A percentile compares a stretch with the other conserved stretches of the same genome.
These are phyloP conservation scores for Pinus tabuliformis DNA, from an alignment of 75 land plant species.

Conservation along the genomic window DNA sequence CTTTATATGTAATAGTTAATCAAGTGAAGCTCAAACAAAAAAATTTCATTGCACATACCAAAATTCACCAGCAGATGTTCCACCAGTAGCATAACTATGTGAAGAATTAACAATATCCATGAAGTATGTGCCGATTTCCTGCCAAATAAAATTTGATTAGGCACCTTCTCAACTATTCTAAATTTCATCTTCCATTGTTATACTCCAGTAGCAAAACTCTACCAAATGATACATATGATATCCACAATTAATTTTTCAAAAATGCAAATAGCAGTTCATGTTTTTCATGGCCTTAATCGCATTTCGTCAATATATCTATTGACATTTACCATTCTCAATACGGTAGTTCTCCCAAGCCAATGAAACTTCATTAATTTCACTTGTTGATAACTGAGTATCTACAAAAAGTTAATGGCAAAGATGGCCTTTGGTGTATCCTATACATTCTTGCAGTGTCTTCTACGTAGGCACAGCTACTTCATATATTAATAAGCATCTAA, in stretches of 20 bases:
- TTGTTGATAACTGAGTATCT: constrained; percentile 79
- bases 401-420: constrained; percentile 38
- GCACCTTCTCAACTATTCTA: neutral
- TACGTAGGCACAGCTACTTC: constrained; percentile 46
- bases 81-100: constrained; percentile 92
- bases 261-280: neutral
- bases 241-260: neutral
- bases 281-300: neutral
- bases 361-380: constrained; percentile 86
- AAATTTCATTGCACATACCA: constrained; percentile 42
- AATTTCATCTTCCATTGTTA: no score
- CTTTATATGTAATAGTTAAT: no score
- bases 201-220: neutral
- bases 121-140: constrained; percentile 75
- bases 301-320: constrained; percentile 71
- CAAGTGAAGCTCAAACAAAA: no score
- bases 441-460: constrained; percentile 87
- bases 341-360: constrained; percentile 88
- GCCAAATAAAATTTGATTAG: constrained; percentile 9
- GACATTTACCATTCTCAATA: constrained; percentile 75
- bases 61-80: constrained; percentile 85
- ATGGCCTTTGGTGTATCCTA: constrained; percentile 73
- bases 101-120: constrained; percentile 88
- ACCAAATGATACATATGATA: neutral
- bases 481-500: neutral